Base-by-base conservation (phyloP, 371 early-diverging fungal species). In the Apophysomyces ossiformis region DNA sequence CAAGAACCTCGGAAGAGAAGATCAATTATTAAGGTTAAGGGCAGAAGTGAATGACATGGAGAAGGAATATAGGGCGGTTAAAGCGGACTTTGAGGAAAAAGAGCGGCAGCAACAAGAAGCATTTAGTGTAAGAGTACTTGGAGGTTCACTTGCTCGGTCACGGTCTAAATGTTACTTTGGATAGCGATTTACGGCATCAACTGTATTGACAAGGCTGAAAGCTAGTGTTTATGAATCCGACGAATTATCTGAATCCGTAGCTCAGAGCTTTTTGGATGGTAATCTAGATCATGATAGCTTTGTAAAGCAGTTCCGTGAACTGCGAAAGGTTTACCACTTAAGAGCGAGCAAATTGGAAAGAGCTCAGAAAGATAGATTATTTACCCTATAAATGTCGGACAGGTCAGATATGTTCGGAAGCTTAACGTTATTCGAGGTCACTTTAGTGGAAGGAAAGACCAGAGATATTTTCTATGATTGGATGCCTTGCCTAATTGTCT, bases 261-360 rank as follows among this genome's bases (percentile, higher is more conserved):
- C 84, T 11, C 86, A 86, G 54, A 83, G 84, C 26, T 87, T 85
- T 64, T 66, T 86, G 75, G 88, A 87, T 45, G 86, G 86, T 44
- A 85, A 81, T 46, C 50, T 87, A 58, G 85, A 84, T 63, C 82
- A 84, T 45, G 88, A 86, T 12, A 76, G 74, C 1, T 87, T 87
- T 71, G 85, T 86, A 9, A 83, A 83, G 58, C 86, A 87, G 58
- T 87, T 79, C 56, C 77, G 85, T 54, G 88, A 87, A 7, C 69
- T 86, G 38, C 76, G 86, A 18, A 87, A 87, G 63, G 88, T 87
- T 35, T 87, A 87, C 61, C 88, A 87, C 74, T 64, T 87, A 60
- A 77, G 86, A 63, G 84, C 82, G 58, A 86, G 85, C 75, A 87
- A 86, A 68, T 70, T 84, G 37, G 88, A 87, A 63, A 71, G 84